Conservation (phyloP, 2,329 filamentous ascomycete species). For the Cryphonectria parasitica region DNA sequence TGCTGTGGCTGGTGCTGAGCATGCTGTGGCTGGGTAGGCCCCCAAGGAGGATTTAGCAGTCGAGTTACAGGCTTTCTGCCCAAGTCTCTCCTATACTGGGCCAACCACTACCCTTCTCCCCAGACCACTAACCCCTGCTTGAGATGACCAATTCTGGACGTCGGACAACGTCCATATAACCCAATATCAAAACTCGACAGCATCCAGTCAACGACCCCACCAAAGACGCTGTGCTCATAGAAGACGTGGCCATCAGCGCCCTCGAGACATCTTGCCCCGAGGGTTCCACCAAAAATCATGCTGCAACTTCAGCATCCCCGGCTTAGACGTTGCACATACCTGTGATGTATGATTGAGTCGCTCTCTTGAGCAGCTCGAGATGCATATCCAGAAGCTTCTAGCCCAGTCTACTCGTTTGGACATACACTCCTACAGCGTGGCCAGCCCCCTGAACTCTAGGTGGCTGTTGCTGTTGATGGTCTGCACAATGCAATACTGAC, state of each 20-base stretch:
- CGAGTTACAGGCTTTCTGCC: background rate
- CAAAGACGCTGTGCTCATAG: background rate
- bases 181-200: background rate
- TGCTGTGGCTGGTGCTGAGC: conserved; percentile 9
- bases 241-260: background rate
- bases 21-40: background rate
- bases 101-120: too few relatives aligned
- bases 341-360: too few relatives aligned
- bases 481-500: background rate
- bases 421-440: background rate
- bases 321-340: too few relatives aligned
- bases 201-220: background rate
- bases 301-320: too few relatives aligned
- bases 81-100: background rate
- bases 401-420: background rate
- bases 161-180: too few relatives aligned
- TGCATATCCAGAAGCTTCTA: background rate
- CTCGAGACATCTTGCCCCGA: background rate
- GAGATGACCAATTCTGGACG: too few relatives aligned
- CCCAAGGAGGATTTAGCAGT: background rate
- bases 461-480: background rate
- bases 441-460: background rate
- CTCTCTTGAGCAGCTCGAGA: background rate
- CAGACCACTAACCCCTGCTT: too few relatives aligned
- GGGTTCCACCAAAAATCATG: too few relatives aligned